Base-by-base conservation (phyloP, 768 basidiomycete genomes). In the Favolaschia claudopus region DNA sequence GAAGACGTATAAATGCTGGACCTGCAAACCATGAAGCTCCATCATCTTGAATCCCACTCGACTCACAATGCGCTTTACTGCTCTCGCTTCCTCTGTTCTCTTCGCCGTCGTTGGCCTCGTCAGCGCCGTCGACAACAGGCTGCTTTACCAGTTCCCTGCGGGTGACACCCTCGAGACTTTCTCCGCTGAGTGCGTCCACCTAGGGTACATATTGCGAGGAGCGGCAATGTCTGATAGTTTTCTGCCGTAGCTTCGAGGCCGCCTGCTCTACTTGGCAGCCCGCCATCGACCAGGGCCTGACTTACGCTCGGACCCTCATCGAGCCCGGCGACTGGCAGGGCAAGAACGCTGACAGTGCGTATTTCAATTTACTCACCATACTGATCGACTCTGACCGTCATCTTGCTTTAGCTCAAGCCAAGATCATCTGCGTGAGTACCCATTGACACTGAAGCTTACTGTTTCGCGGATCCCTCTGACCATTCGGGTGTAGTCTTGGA, bases 21-120 rank as follows among this genome's bases (percentile, higher is more conserved):
- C n/a, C n/a, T n/a, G n/a, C n/a, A n/a, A n/a, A n/a, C n/a, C n/a
- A n/a, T n/a, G n/a, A n/a, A n/a, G n/a, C n/a, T n/a, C n/a, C n/a
- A n/a, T n/a, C n/a, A n/a, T n/a, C n/a, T n/a, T n/a, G n/a, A n/a
- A n/a, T n/a, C n/a, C n/a, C n/a, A n/a, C n/a, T n/a, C n/a, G n/a
- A n/a, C n/a, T n/a, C n/a, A n/a, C n/a, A n/a, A n/a, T n/a, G n/a
- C n/a, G n/a, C n/a, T n/a, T n/a, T n/a, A n/a, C n/a, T n/a, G n/a
- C n/a, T n/a, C n/a, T n/a, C n/a, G n/a, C n/a, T n/a, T n/a, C n/a
- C n/a, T n/a, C n/a, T n/a, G n/a, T 40, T 10, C 15, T 61, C 29
- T 55, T 15, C 32, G 40, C 54, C 43, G 43, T 27, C 24, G 20
- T 46, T 28, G 60, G 47, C n/a, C 42, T 58, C 27, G 60, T 49